These are phyloP conservation scores for Lasiosphaeriaceae sp. DNA, from an alignment of 495 filamentous ascomycete genomes.

Conservation along the genomic window DNA sequence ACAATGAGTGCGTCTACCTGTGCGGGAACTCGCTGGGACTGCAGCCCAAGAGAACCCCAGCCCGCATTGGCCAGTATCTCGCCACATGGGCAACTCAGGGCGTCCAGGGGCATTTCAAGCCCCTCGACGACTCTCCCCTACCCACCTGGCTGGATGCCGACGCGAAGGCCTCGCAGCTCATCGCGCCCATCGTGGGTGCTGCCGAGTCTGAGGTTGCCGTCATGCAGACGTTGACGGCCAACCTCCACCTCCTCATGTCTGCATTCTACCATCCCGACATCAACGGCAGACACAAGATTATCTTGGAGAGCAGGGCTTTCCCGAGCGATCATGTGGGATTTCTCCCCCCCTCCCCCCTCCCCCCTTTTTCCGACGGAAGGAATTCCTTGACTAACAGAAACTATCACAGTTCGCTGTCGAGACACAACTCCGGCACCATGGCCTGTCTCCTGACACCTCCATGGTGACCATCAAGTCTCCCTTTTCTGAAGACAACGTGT, in stretches of 20 bases:
- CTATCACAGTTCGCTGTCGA: conserved; percentile 72
- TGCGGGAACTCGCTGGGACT: conserved; percentile 96
- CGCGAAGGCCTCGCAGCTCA: conserved; percentile 62
- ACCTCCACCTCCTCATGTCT: conserved; percentile 86
- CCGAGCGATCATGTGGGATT: conserved; percentile 77
- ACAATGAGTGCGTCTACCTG: conserved; percentile 62
- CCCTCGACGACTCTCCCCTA: conserved; percentile 69
- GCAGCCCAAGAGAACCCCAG: conserved; percentile 69
- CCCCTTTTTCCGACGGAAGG: not conserved
- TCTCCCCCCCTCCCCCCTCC: not conserved
- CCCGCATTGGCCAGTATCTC: conserved; percentile 74
- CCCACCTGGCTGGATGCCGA: conserved; percentile 81
- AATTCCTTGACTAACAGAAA: not conserved
- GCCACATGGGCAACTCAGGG: conserved; percentile 86
- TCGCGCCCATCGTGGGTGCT: conserved; percentile 86
- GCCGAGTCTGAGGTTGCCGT: conserved; percentile 74
- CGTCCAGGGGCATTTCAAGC: conserved; percentile 89
- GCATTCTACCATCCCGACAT: conserved; percentile 82
- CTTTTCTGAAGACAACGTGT: conserved; percentile 43
- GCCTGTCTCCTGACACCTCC: conserved; percentile 59
- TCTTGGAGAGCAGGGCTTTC: conserved; percentile 91
- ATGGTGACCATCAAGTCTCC: conserved; percentile 73
- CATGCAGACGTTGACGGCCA: conserved; percentile 91
- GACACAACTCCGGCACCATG: conserved; percentile 80
- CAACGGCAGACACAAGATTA: conserved; percentile 76